Percentiles rank a stretch among this genome's conserved stretches.
Evolutionary conservation across 2,329 filamentous ascomycete species (phyloP).

Genomic region (Pseudocercospora fuligena): DNA sequence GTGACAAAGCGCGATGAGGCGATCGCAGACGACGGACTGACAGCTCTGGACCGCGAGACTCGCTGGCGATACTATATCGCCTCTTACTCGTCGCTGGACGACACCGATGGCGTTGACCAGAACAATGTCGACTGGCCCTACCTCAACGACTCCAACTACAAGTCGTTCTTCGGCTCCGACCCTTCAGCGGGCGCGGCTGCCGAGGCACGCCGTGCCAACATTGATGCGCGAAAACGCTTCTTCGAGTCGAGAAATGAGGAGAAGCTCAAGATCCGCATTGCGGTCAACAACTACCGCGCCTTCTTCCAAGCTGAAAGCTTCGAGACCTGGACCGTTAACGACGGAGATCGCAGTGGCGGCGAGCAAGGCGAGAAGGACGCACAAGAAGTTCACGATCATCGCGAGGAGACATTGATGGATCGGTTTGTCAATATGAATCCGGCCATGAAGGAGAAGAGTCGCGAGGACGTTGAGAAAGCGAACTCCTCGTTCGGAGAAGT

Average conservation of each 20-base stretch:
- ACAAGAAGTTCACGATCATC: slow-evolving; percentile 40
- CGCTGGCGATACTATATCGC: slow-evolving; percentile 96
- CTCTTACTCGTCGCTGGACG: slow-evolving; percentile 84
- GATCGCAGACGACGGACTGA: slow-evolving; percentile 70
- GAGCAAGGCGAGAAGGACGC: slow-evolving; percentile 43
- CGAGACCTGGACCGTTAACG: slow-evolving; percentile 46
- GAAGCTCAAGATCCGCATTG: slow-evolving; percentile 51
- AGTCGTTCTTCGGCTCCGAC: slow-evolving; percentile 34
- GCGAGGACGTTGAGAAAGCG: slow-evolving; percentile 52
- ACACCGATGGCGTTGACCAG: slow-evolving; percentile 62
- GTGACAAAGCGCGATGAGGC: slow-evolving; percentile 87
- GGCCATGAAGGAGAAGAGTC: slow-evolving; percentile 53
- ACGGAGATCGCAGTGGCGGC: slow-evolving; percentile 42
- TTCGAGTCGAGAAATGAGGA: slow-evolving; percentile 43
- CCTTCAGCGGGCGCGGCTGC: slow-evolving; percentile 9
- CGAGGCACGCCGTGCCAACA: slow-evolving; percentile 15
- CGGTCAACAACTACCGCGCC: slow-evolving; percentile 49
- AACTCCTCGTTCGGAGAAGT: slow-evolving; percentile 41
- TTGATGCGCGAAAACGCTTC: slow-evolving; percentile 25
- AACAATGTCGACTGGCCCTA: slow-evolving; percentile 44
- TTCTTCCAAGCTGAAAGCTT: slow-evolving; percentile 49
- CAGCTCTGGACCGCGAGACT: slow-evolving; percentile 53
- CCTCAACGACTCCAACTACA: slow-evolving; percentile 45
- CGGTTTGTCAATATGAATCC: slow-evolving; percentile 50
- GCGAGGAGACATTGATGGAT: slow-evolving; percentile 47